These are phyloP conservation scores for Cutaneotrichosporon cyanovorans DNA, from an alignment of 1,284 basidiomycete species.

Conservation along the genomic window DNA sequence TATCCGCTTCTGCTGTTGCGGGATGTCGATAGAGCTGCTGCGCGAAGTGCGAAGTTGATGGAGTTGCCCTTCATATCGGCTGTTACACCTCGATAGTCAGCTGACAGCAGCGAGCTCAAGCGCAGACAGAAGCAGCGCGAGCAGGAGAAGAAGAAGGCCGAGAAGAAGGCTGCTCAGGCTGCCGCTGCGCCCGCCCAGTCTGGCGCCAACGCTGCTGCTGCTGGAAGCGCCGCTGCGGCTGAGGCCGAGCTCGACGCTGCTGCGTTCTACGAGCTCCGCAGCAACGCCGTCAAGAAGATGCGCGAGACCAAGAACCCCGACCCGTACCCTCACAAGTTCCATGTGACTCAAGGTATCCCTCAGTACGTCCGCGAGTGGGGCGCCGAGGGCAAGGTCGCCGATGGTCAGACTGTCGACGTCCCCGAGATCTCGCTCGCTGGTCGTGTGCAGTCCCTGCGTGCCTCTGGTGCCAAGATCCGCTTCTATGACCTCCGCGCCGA, in stretches of 20 bases:
- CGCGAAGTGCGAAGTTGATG: no score
- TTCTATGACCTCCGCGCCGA: slow-evolving; percentile 96
- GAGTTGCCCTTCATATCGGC: no score
- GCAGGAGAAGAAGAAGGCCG: slow-evolving; percentile 76
- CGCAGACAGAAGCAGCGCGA: slow-evolving; percentile 76
- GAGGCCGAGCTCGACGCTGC: slow-evolving; percentile 46
- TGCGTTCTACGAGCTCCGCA: slow-evolving; percentile 93
- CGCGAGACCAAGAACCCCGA: slow-evolving; percentile 78
- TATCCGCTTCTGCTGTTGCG: no score
- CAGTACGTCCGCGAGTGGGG: slow-evolving; percentile 73
- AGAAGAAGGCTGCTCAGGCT: slow-evolving; percentile 71
- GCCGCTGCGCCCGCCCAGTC: slow-evolving; percentile 29
- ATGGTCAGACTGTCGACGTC: slow-evolving; percentile 29
- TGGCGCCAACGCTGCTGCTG: slow-evolving; percentile 41
- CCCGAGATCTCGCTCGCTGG: slow-evolving; percentile 63
- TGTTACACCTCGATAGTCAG: no score
- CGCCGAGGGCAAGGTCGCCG: slow-evolving; percentile 58
- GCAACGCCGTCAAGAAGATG: slow-evolving; percentile 76
- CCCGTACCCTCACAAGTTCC: slow-evolving; percentile 99
- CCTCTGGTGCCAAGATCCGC: slow-evolving; percentile 71
- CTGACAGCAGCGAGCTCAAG: slow-evolving; percentile 73
- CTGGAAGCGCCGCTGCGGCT: slow-evolving; percentile 19
- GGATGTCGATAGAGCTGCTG: no score
- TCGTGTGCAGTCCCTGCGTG: slow-evolving; percentile 82
- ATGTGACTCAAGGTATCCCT: slow-evolving; percentile 73